Evolutionary conservation across 2,329 filamentous ascomycete species (phyloP).

Genomic region (Exophiala aquamarina): DNA sequence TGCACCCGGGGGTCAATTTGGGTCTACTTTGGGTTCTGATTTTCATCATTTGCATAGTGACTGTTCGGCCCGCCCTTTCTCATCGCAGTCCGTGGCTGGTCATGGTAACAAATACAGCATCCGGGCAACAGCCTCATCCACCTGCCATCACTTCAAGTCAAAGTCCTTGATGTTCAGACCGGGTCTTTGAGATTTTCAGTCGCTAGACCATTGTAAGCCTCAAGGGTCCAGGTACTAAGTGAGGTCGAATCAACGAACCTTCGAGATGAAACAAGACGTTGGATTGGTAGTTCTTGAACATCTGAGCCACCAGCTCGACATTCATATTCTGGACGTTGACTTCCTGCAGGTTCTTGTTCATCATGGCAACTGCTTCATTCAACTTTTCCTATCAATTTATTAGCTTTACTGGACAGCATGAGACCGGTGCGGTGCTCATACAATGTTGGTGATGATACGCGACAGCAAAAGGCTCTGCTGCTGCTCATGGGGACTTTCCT

Average conservation of each 20-base stretch:
- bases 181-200: slow-evolving; percentile 83
- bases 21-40: too few species aligned
- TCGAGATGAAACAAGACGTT: slow-evolving; percentile 97
- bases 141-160: too few species aligned
- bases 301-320: slow-evolving; percentile 93
- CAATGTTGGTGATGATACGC: slow-evolving; percentile 95
- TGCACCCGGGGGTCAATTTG: too few species aligned
- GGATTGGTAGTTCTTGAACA: slow-evolving; percentile 99
- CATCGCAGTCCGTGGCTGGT: too few species aligned
- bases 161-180: slow-evolving; percentile 45
- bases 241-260: slow-evolving; percentile 56
- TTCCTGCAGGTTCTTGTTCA: slow-evolving; percentile 95
- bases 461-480: slow-evolving; percentile 92
- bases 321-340: slow-evolving; percentile 99
- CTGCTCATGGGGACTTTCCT: slow-evolving; percentile 96
- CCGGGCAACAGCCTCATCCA: too few species aligned
- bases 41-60: too few species aligned
- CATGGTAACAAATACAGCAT: too few species aligned
- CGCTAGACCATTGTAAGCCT: slow-evolving; percentile 51
- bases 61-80: too few species aligned
- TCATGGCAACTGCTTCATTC: slow-evolving; percentile 86
- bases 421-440: slow-evolving; percentile 49
- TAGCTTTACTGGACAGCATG: slow-evolving; percentile 14
- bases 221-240: not conserved
- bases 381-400: slow-evolving; percentile 74